These are phyloP conservation scores for Fraxinus excelsior DNA, from an alignment of 257 asterid genomes.

Conservation along the genomic window DNA sequence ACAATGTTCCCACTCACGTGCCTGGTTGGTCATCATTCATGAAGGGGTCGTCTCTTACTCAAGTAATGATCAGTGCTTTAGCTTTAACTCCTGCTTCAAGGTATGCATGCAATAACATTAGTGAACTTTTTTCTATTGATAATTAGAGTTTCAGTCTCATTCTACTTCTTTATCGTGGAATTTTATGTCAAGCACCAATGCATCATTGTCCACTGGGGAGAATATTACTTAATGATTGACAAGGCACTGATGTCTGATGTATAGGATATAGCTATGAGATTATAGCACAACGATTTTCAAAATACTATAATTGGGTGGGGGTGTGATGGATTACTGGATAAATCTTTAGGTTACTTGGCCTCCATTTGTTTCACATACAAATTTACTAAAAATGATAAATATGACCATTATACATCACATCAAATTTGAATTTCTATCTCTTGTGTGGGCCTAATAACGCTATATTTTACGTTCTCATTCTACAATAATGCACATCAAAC, in stretches of 20 bases:
- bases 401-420: too few relatives aligned
- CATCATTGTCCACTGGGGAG: neutral
- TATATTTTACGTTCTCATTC: too few relatives aligned
- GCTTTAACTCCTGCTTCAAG: conserved; percentile 87
- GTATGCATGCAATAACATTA: conserved; percentile 43
- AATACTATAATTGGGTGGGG: neutral
- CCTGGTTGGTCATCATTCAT: conserved; percentile 88
- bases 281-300: neutral
- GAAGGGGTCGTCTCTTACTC: conserved; percentile 80
- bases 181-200: neutral
- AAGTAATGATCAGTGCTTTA: conserved; percentile 68
- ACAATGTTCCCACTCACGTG: conserved; percentile 63
- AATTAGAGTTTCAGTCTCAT: neutral
- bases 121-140: conserved; percentile 3
- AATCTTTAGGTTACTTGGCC: neutral
- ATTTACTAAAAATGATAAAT: too few relatives aligned
- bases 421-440: too few relatives aligned
- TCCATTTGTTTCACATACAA: too few relatives aligned
- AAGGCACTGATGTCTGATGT: neutral
- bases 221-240: neutral
- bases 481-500: too few relatives aligned
- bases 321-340: neutral
- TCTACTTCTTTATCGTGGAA: neutral
- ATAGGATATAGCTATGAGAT: neutral
- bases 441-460: too few relatives aligned